Conservation (phyloP, 139 green algal species). For the Chlorella vulgaris region DNA sequence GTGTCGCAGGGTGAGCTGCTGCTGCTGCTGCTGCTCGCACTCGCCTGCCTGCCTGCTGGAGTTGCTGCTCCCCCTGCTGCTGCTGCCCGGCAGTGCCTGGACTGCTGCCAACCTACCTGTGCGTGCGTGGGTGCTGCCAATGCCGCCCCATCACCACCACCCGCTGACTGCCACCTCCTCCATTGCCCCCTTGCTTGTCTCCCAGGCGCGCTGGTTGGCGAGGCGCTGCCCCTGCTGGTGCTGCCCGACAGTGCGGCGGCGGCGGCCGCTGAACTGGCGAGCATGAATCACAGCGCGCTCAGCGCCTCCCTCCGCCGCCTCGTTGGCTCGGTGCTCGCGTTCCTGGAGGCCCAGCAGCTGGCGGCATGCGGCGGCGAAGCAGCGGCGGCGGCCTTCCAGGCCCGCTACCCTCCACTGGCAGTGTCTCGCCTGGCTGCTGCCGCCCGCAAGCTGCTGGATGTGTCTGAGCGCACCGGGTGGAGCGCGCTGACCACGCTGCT, state of each 20-base stretch:
- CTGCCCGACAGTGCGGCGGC: constrained; percentile 7
- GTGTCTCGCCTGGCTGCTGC: constrained; percentile 1
- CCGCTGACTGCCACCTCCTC: background rate
- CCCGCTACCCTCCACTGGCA: constrained; percentile 4
- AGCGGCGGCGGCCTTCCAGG: background rate
- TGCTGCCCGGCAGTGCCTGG: background rate
- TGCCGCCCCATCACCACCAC: too few species aligned
- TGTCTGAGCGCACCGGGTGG: background rate
- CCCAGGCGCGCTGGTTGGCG: constrained; percentile 10
- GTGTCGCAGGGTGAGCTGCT: background rate
- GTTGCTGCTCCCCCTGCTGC: background rate
- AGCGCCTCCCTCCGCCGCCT: constrained; percentile 1
- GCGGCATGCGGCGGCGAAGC: background rate
- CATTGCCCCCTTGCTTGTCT: background rate
- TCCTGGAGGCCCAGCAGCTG: background rate
- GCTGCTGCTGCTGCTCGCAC: background rate
- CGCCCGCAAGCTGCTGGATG: background rate
- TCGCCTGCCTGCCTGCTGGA: background rate
- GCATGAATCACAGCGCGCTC: background rate
- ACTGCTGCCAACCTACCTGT: too few species aligned
- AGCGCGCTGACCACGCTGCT: background rate
- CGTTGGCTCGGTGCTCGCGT: background rate
- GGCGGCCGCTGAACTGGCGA: background rate
- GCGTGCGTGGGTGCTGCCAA: too few species aligned
- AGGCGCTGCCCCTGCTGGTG: constrained; percentile 12